Percentiles rank a stretch among this genome's conserved stretches.
Conservation (phyloP, 352 stramenopile genomes). For the Pythium aphanidermatum region DNA sequence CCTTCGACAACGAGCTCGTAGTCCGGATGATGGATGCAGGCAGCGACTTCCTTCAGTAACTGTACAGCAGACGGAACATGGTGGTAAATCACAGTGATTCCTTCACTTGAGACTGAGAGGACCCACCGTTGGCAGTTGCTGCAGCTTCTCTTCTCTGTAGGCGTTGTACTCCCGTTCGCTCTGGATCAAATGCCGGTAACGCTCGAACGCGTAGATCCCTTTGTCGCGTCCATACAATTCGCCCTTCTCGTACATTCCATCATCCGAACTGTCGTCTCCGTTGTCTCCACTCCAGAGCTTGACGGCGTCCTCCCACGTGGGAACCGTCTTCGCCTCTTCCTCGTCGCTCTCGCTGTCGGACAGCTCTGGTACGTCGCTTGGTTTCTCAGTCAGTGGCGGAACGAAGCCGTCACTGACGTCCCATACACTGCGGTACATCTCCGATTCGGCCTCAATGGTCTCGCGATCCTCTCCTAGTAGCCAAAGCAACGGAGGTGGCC, state of each 20-base stretch:
- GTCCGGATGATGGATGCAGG: conserved; percentile 34
- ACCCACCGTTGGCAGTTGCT: conserved; percentile 52
- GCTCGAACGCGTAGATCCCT: conserved; percentile 38
- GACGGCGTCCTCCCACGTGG: conserved; percentile 28
- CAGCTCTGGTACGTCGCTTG: conserved; percentile 43
- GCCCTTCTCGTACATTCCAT: conserved; percentile 28
- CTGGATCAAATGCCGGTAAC: conserved; percentile 50
- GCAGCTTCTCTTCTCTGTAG: conserved; percentile 36
- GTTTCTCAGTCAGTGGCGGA: conserved; percentile 23
- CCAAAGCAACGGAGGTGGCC: conserved; percentile 15
- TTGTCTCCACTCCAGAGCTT: conserved; percentile 22
- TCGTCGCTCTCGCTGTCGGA: conserved; percentile 79
- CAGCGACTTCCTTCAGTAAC: conserved; percentile 29
- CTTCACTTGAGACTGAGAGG: no score
- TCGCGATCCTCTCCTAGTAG: not conserved
- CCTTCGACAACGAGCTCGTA: conserved; percentile 43
- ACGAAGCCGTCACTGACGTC: conserved; percentile 25
- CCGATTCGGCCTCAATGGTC: not conserved
- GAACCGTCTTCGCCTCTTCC: conserved; percentile 16
- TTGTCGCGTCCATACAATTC: conserved; percentile 31
- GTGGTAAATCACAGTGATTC: no score
- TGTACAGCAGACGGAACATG: no score
- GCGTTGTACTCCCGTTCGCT: conserved; percentile 54
- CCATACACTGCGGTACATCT: conserved; percentile 38
- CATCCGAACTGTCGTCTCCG: not conserved